Conservation (phyloP, 176 grass and related monocot species). For the Tillandsia leiboldiana region DNA sequence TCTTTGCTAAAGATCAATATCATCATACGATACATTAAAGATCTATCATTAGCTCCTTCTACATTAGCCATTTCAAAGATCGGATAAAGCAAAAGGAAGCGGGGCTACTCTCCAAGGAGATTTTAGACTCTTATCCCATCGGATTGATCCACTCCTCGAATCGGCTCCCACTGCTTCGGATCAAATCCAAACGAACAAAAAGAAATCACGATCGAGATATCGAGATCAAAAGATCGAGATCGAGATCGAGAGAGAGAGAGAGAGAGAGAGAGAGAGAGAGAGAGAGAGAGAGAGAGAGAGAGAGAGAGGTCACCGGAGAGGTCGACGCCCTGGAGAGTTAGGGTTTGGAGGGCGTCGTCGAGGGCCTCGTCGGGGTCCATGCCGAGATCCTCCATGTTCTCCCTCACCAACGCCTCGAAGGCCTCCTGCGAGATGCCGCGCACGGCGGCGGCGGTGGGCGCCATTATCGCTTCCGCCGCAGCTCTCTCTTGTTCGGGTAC, state of each 20-base stretch:
- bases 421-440: slow-evolving; percentile 84
- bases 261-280: neutral
- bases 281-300: neutral
- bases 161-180: neutral
- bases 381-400: slow-evolving; percentile 96
- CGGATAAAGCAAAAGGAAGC: neutral
- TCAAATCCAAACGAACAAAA: neutral
- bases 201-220: neutral
- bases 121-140: neutral
- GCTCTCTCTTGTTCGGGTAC: neutral
- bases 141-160: neutral
- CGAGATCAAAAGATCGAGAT: neutral
- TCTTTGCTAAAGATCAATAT: too few relatives aligned
- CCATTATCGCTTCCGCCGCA: slow-evolving; percentile 11
- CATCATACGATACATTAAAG: too few relatives aligned
- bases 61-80: too few relatives aligned
- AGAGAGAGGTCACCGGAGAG: slow-evolving; percentile 41
- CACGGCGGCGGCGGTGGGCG: slow-evolving; percentile 13
- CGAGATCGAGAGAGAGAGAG: neutral
- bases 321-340: slow-evolving; percentile 77
- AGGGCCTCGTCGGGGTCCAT: slow-evolving; percentile 92
- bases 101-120: neutral
- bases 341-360: slow-evolving; percentile 73
- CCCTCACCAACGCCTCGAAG: slow-evolving; percentile 74
- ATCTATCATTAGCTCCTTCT: too few relatives aligned